Percentiles rank a stretch among this genome's conserved stretches.
Evolutionary conservation across 2,329 filamentous ascomycete genomes (phyloP).

Genomic region (Bipolaris zeicola): DNA sequence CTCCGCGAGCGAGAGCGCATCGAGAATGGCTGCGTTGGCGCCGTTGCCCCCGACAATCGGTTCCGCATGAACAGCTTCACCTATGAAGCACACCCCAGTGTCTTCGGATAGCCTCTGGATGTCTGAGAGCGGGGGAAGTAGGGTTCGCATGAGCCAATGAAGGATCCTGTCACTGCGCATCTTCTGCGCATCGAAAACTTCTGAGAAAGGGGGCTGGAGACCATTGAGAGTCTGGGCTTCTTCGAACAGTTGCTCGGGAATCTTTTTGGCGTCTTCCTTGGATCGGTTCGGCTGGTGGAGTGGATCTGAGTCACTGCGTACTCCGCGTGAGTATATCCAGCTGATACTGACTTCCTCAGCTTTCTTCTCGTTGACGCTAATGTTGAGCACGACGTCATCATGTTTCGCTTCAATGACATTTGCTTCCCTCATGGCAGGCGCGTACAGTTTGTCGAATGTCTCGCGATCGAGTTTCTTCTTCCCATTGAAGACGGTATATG

Average conservation of each 20-base stretch:
- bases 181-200: conserved; percentile 40
- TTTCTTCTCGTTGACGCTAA: conserved; percentile 38
- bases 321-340: conserved; percentile 50
- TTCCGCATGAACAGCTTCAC: conserved; percentile 50
- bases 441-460: conserved; percentile 23
- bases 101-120: conserved; percentile 22
- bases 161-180: conserved; percentile 45
- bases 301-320: conserved; percentile 32
- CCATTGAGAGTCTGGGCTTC: conserved; percentile 37
- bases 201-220: conserved; percentile 38
- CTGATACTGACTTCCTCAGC: conserved; percentile 41
- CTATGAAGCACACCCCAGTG: conserved; percentile 27
- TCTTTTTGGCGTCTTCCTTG: conserved; percentile 37
- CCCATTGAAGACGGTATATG: conserved; percentile 46
- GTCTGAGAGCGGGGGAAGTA: conserved; percentile 22
- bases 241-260: conserved; percentile 44
- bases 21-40: conserved; percentile 49
- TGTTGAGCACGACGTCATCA: conserved; percentile 32
- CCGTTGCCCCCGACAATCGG: conserved; percentile 50
- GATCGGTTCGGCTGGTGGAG: conserved; percentile 45
- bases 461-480: conserved; percentile 29
- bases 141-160: conserved; percentile 52
- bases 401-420: conserved; percentile 31
- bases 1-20: conserved; percentile 42
- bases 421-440: conserved; percentile 8